Evolutionary conservation across 352 stramenopile genomes (phyloP).

Genomic region (Pythium brachiatum): DNA sequence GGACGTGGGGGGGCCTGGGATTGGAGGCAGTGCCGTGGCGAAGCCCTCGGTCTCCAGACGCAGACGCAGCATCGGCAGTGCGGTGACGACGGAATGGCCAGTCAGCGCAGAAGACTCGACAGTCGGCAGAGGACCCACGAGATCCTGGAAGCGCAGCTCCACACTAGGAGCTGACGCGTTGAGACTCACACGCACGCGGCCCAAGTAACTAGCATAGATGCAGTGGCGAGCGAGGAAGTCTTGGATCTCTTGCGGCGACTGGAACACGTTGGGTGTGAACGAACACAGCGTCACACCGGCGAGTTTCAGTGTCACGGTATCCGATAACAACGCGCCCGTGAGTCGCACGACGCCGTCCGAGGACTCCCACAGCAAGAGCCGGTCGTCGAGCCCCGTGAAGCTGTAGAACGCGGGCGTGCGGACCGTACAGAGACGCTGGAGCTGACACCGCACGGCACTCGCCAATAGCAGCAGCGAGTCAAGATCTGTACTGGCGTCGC

Average conservation of each 20-base stretch:
- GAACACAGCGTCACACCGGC: conserved; percentile 37
- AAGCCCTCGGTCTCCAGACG: conserved; percentile 35
- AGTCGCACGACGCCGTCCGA: conserved; percentile 21
- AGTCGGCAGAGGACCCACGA: conserved; percentile 44
- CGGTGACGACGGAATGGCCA: conserved; percentile 9
- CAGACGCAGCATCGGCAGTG: conserved; percentile 30
- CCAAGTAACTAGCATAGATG: conserved; percentile 46
- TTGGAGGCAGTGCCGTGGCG: conserved; percentile 18
- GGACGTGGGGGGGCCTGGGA: conserved; percentile 5
- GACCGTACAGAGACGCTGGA: conserved; percentile 43
- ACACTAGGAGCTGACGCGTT: conserved; percentile 22
- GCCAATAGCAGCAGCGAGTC: conserved; percentile 44
- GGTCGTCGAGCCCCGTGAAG: conserved; percentile 25
- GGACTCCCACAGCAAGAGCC: conserved; percentile 49
- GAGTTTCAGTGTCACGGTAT: conserved; percentile 33
- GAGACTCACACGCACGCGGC: conserved; percentile 27
- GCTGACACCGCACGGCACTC: conserved; percentile 49
- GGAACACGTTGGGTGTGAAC: conserved; percentile 27
- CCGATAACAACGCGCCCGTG: background rate
- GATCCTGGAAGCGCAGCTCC: conserved; percentile 44
- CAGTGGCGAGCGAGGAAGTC: conserved; percentile 37
- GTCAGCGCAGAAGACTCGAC: conserved; percentile 25
- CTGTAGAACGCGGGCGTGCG: conserved; percentile 23
- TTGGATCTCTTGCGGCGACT: conserved; percentile 30
- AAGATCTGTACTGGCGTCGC: conserved; percentile 18